Percentiles rank a stretch among this genome's conserved stretches.
Conservation (phyloP, 2,329 filamentous ascomycete genomes). For the Penicillium decumbens region DNA sequence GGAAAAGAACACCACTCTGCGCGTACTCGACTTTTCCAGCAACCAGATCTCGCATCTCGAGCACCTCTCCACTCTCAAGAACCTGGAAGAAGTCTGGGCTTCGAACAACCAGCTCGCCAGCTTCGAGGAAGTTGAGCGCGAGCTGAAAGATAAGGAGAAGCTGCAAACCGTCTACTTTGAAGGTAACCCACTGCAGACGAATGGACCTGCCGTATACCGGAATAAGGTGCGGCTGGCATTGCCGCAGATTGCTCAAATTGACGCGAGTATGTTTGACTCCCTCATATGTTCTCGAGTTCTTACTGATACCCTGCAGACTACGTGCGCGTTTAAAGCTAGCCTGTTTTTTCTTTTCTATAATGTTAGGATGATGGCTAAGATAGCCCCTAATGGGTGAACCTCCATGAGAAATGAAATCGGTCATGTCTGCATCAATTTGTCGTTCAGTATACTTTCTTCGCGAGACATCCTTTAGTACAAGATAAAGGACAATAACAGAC, state of each 20-base stretch:
- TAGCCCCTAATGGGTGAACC: neutral
- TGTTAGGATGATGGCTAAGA: neutral
- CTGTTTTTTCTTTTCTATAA: neutral
- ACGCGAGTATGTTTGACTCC: constrained; percentile 72
- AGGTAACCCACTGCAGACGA: constrained; percentile 80
- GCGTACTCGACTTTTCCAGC: constrained; percentile 81
- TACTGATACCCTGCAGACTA: constrained; percentile 25
- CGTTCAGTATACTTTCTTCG: neutral
- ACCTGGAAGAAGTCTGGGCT: constrained; percentile 90
- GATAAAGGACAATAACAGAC: neutral
- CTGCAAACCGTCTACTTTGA: constrained; percentile 94
- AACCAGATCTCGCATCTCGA: constrained; percentile 74
- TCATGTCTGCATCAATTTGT: neutral
- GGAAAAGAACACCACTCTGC: constrained; percentile 61
- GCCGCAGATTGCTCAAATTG: constrained; percentile 86
- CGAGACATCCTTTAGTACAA: neutral
- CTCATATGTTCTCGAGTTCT: neutral
- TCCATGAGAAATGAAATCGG: constrained; percentile 8
- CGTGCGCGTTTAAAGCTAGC: constrained; percentile 22
- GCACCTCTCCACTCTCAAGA: constrained; percentile 62
- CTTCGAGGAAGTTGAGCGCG: constrained; percentile 73
- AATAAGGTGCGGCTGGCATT: constrained; percentile 88
- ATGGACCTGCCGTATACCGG: constrained; percentile 76
- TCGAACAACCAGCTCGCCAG: constrained; percentile 78
- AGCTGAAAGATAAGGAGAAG: constrained; percentile 71